Percentiles rank a stretch among this genome's conserved stretches.
Evolutionary conservation across 192 early-diverging fungal genomes (phyloP).

Genomic region (Hyaloraphidium curvatum): DNA sequence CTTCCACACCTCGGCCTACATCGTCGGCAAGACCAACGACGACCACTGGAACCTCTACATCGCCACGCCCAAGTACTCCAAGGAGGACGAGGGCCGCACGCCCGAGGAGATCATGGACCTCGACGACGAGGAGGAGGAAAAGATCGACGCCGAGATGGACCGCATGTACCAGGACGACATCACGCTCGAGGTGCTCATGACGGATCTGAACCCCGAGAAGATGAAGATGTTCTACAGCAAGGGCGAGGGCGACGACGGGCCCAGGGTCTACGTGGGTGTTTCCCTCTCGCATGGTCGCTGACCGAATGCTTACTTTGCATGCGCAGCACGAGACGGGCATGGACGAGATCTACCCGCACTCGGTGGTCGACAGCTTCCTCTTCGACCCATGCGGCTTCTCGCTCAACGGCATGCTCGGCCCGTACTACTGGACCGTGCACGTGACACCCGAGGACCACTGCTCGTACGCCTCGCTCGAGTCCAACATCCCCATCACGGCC

Average conservation of each 20-base stretch:
- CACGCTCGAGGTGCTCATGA: slow-evolving; percentile 95
- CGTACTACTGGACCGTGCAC: slow-evolving; percentile 87
- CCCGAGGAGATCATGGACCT: slow-evolving; percentile 20
- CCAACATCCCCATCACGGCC: slow-evolving; percentile 60
- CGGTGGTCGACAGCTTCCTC: slow-evolving; percentile 67
- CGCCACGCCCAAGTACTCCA: slow-evolving; percentile 41
- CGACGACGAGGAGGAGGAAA: slow-evolving; percentile 6
- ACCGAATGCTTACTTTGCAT: neutral
- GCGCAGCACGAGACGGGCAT: slow-evolving; percentile 52
- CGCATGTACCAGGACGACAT: slow-evolving; percentile 45
- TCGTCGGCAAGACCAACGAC: slow-evolving; percentile 78
- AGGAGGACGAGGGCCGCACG: neutral
- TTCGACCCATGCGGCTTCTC: slow-evolving; percentile 97
- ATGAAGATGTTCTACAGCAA: slow-evolving; percentile 60
- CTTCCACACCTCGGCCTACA: slow-evolving; percentile 55
- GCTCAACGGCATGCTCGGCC: slow-evolving; percentile 70
- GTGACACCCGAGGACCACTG: slow-evolving; percentile 94
- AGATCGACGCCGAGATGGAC: slow-evolving; percentile 4
- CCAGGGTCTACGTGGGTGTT: slow-evolving; percentile 11
- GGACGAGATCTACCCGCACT: slow-evolving; percentile 54
- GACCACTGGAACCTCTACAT: slow-evolving; percentile 95
- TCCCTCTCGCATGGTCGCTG: slow-evolving; percentile 14
- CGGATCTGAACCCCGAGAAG: slow-evolving; percentile 54
- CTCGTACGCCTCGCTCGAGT: slow-evolving; percentile 99
- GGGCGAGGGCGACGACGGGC: slow-evolving; percentile 16